phyloP scores from a whole-genome alignment of 202 grass and related monocot species.

The Carex arenaria region DNA sequence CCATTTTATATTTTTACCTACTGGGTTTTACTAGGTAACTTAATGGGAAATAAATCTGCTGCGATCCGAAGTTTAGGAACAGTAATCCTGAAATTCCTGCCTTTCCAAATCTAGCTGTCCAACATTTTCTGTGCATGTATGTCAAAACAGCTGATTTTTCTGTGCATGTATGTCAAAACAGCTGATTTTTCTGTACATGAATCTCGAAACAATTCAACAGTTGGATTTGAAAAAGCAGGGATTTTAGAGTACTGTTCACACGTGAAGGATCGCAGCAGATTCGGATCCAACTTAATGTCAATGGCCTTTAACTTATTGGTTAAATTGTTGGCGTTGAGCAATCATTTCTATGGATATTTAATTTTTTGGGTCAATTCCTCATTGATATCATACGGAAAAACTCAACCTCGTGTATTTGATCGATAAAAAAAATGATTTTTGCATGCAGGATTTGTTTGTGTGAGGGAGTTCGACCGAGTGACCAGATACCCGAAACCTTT shows the following conservation, averaged over 20 bases:
- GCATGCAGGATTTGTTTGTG: constrained; percentile 14
- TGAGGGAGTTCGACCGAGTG: constrained; percentile 20
- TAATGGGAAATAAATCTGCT: too few relatives aligned
- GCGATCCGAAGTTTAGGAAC: too few relatives aligned
- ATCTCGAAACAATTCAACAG: too few relatives aligned
- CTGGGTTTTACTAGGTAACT: not conserved
- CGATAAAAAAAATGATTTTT: not conserved
- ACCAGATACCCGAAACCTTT: constrained; percentile 16
- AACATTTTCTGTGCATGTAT: too few relatives aligned
- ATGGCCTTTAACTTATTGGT: not conserved
- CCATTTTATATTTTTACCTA: not conserved
- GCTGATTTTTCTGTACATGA: too few relatives aligned
- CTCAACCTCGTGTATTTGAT: not conserved
- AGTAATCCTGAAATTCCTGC: too few relatives aligned
- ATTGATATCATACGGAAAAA: not conserved
- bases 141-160: too few relatives aligned
- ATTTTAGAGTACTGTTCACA: too few relatives aligned
- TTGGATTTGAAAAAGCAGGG: too few relatives aligned
- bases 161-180: too few relatives aligned
- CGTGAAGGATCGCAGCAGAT: too few relatives aligned
- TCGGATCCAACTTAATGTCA: not conserved
- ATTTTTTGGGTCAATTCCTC: not conserved
- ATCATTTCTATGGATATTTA: not conserved
- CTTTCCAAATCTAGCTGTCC: too few relatives aligned
- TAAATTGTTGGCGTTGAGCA: not conserved